phyloP scores from a whole-genome alignment of 2,329 filamentous ascomycete species.

The Talaromyces sp. region DNA sequence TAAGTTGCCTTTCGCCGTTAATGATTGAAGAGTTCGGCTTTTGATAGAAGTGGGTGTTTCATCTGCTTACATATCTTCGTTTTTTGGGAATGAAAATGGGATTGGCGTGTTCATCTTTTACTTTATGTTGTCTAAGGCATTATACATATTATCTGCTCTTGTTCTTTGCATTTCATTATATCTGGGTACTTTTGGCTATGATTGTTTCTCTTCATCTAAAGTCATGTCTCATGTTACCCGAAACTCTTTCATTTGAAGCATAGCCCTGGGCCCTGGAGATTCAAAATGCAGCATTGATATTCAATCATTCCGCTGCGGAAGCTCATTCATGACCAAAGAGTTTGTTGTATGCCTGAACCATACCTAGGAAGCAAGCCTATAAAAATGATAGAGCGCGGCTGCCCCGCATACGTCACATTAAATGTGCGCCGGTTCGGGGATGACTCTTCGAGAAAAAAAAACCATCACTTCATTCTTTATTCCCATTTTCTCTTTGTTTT shows the following conservation, averaged over 20 bases:
- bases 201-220: not conserved
- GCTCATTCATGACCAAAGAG: not conserved
- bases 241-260: not conserved
- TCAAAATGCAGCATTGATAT: not conserved
- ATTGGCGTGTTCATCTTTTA: slow-evolving; percentile 13
- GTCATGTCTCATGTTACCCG: not conserved
- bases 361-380: not conserved
- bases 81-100: slow-evolving; percentile 15
- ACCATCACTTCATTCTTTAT: not conserved
- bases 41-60: slow-evolving; percentile 17
- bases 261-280: not conserved
- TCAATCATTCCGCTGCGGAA: too few species aligned
- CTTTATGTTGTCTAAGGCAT: not conserved
- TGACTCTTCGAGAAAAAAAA: not conserved
- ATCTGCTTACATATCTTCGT: slow-evolving; percentile 13
- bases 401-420: slow-evolving; percentile 26
- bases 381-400: not conserved
- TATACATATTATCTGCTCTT: slow-evolving; percentile 6
- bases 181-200: not conserved
- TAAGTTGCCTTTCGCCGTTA: slow-evolving; percentile 18
- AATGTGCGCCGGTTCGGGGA: slow-evolving; percentile 6
- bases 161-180: not conserved
- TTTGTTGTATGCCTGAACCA: not conserved
- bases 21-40: slow-evolving; percentile 17
- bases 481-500: not conserved